Evolutionary conservation across 2,329 filamentous ascomycete species (phyloP).

Genomic region (Verticillium nonalfalfae): DNA sequence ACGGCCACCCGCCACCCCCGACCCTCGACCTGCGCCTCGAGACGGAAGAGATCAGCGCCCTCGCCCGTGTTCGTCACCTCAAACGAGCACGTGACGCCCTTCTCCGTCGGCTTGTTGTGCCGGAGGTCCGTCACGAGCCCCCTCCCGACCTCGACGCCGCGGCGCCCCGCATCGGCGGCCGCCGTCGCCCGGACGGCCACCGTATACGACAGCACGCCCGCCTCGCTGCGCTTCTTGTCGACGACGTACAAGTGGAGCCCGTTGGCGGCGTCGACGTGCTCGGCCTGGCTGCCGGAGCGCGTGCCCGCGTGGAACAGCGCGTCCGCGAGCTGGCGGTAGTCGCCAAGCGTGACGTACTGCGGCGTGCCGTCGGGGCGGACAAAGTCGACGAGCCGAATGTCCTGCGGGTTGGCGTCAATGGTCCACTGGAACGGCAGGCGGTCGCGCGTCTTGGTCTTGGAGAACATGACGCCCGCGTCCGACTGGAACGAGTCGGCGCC

Average conservation of each 20-base stretch:
- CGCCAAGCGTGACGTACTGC: slow-evolving; percentile 40
- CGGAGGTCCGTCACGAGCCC: slow-evolving; percentile 21
- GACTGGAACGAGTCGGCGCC: slow-evolving; percentile 45
- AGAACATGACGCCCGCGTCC: slow-evolving; percentile 45
- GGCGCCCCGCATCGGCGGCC: slow-evolving; percentile 23
- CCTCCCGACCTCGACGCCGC: slow-evolving; percentile 28
- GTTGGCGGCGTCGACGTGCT: slow-evolving; percentile 40
- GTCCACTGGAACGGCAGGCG: slow-evolving; percentile 45
- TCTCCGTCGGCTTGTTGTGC: slow-evolving; percentile 17
- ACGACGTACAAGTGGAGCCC: slow-evolving; percentile 44
- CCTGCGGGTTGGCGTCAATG: slow-evolving; percentile 47
- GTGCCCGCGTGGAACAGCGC: slow-evolving; percentile 49
- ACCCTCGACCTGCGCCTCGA: slow-evolving; percentile 34
- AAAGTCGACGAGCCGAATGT: slow-evolving; percentile 44
- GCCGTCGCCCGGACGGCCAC: slow-evolving; percentile 36
- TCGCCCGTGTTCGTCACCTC: slow-evolving; percentile 37
- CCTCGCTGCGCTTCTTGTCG: slow-evolving; percentile 29
- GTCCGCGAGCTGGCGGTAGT: slow-evolving; percentile 46
- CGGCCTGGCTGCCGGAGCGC: slow-evolving; percentile 40
- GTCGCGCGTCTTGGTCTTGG: slow-evolving; percentile 42
- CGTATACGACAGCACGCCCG: slow-evolving; percentile 39
- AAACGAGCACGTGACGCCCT: slow-evolving; percentile 37
- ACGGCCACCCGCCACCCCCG: slow-evolving; percentile 39
- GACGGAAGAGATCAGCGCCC: slow-evolving; percentile 35
- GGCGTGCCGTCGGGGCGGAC: slow-evolving; percentile 39